Base-by-base conservation (phyloP, 2,329 filamentous ascomycete genomes). In the Aspergillus fumigatus region DNA sequence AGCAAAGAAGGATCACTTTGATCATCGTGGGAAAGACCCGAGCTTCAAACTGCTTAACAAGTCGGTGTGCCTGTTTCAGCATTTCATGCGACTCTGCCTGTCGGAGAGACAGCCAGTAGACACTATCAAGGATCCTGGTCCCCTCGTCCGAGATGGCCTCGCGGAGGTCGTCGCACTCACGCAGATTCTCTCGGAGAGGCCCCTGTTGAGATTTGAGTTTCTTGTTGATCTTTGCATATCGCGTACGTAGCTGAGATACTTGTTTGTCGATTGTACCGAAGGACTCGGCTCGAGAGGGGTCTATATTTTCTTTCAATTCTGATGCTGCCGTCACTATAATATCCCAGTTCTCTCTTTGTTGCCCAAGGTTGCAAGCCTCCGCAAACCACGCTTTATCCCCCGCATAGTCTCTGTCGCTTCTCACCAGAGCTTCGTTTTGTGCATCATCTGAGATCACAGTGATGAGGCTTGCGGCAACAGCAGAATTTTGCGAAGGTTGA, bases 331-430 rank as follows among this genome's bases (percentile, higher is more conserved):
- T 23, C 25, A 61, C 50, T 26, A 68, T 26, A 3, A 10, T 48
- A 4, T 59, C 50, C 70, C 69, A 72, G 21, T 61, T 59, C 1
- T 58, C 53, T 43, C 54, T 48, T 49, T 69, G 67, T 1, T 53
- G 53, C 23, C 62, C 59, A 4, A 66, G 38, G 19, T 60, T 29
- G 9, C 57, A 58, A 1, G 65, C 67, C 35, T 62, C 51, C 50
- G 60, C 55, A 51, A 68, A 63, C 53, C 61, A 57, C 29, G 52
- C 25, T 7, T 10, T 51, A 17, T 51, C 49, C 17, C 35, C 43
- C 10, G 23, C 41, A 23, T 45, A 11, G 4, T 23, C 41, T 14
- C 21, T 23, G 2, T 5, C 14, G 10, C n/a, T 43, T n/a, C 40
- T 43, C n/a, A 43, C 17, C 17, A 4, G 7, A 21, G 17, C 14